A percentile compares a stretch with the other conserved stretches of the same genome.
phyloP scores from a whole-genome alignment of 2,329 filamentous ascomycete species.

The Thelonectria rubi region DNA sequence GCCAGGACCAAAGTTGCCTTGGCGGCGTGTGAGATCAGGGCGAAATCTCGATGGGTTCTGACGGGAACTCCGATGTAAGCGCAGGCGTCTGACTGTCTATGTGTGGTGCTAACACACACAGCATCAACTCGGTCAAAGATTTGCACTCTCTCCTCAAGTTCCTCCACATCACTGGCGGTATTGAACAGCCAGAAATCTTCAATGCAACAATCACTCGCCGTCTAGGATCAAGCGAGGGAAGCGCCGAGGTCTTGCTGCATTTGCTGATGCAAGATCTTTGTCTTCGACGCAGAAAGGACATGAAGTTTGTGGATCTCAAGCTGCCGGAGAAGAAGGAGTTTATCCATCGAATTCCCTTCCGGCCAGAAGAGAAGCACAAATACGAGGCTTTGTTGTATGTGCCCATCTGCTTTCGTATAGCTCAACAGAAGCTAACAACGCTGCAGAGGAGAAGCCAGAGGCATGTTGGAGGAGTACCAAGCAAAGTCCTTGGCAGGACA shows the following conservation, averaged over 20 bases:
- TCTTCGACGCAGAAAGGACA: slow-evolving; percentile 84
- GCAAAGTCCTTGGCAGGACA: slow-evolving; percentile 52
- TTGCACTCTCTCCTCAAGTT: slow-evolving; percentile 84
- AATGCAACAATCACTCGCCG: slow-evolving; percentile 70
- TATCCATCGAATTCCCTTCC: slow-evolving; percentile 78
- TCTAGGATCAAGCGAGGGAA: slow-evolving; percentile 64
- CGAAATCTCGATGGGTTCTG: slow-evolving; percentile 80
- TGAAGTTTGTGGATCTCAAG: slow-evolving; percentile 85
- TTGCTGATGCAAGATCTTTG: slow-evolving; percentile 83
- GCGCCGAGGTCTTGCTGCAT: slow-evolving; percentile 73
- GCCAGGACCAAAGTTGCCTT: slow-evolving; percentile 75
- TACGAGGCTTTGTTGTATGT: slow-evolving; percentile 77
- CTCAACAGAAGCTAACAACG: background rate
- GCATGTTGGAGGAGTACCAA: slow-evolving; percentile 70
- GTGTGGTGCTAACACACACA: slow-evolving; percentile 45
- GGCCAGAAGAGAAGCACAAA: slow-evolving; percentile 76
- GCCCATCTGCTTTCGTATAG: background rate
- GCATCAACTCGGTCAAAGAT: slow-evolving; percentile 82
- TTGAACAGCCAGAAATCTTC: slow-evolving; percentile 79
- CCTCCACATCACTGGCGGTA: slow-evolving; percentile 76
- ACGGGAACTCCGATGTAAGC: slow-evolving; percentile 80
- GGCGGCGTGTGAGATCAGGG: slow-evolving; percentile 72
- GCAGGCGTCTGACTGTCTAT: background rate
- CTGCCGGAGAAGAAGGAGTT: slow-evolving; percentile 82
- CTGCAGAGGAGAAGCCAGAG: slow-evolving; percentile 74